These are phyloP conservation scores for Hypholoma fasciculare DNA, from an alignment of 768 basidiomycete genomes.

Conservation along the genomic window DNA sequence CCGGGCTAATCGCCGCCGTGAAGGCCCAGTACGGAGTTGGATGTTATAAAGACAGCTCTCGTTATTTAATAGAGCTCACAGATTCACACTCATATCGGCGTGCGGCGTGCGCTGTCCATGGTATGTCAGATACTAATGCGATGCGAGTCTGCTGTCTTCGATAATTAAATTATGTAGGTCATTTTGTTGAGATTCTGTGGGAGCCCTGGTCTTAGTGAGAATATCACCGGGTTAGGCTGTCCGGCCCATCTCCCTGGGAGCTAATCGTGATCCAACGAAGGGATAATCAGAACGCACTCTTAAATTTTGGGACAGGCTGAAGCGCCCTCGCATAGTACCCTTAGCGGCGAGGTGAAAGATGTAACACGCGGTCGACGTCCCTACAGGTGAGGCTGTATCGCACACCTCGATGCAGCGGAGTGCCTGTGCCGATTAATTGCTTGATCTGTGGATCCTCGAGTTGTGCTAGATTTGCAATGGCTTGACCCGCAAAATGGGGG, in stretches of 20 bases:
- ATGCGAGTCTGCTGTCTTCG: no score
- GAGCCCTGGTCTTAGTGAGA: no score
- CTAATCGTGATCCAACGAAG: no score
- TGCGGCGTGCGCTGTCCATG: neutral
- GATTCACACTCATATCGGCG: neutral
- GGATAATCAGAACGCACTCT: no score
- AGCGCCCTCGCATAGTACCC: neutral
- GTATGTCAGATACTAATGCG: neutral
- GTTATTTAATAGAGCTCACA: neutral
- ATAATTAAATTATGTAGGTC: no score
- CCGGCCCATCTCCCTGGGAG: no score
- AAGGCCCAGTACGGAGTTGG: neutral
- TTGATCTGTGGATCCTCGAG: conserved; percentile 42
- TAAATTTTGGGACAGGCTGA: neutral
- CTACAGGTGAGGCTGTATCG: conserved; percentile 88
- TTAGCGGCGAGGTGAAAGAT: conserved; percentile 2
- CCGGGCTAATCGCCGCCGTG: neutral
- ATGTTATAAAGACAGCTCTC: neutral
- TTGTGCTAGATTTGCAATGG: conserved; percentile 59
- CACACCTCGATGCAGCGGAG: conserved; percentile 51
- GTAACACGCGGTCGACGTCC: conserved; percentile 67
- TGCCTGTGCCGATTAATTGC: conserved; percentile 45
- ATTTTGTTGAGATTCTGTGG: no score
- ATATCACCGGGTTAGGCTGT: no score
- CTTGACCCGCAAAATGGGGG: conserved; percentile 20